These are phyloP conservation scores for Mycena vulgaris DNA, from an alignment of 768 basidiomycete species.

Conservation along the genomic window DNA sequence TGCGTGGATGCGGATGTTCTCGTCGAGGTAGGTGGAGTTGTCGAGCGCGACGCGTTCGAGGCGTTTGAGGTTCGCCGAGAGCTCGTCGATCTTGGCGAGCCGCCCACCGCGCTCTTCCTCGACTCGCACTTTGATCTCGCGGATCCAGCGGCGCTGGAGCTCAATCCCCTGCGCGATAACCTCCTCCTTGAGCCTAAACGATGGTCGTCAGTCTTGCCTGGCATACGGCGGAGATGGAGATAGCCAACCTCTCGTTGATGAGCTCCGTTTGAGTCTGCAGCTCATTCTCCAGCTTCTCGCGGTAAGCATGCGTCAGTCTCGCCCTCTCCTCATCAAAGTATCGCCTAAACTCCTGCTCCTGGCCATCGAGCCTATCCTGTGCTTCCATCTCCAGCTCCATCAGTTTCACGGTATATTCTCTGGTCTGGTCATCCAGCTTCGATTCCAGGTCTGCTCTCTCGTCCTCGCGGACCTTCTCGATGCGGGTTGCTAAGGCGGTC, in stretches of 20 bases:
- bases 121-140: conserved; percentile 95
- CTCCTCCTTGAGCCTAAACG: conserved; percentile 87
- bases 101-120: conserved; percentile 97
- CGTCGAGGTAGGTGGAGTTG: conserved; percentile 92
- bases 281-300: conserved; percentile 89
- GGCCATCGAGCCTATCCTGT: conserved; percentile 86
- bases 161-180: conserved; percentile 98
- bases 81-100: conserved; percentile 93
- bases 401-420: conserved; percentile 86
- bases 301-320: conserved; percentile 82
- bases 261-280: conserved; percentile 90
- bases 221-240: conserved; percentile 3
- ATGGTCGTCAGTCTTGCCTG: conserved; percentile 18
- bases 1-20: conserved; percentile 92
- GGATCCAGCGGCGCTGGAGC: conserved; percentile 96
- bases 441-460: conserved; percentile 77
- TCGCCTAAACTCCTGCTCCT: conserved; percentile 89
- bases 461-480: conserved; percentile 85
- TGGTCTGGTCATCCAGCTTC: conserved; percentile 85
- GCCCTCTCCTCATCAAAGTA: conserved; percentile 85
- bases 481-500: conserved; percentile 79
- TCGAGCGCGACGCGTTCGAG: conserved; percentile 93
- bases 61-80: conserved; percentile 90
- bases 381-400: conserved; percentile 89
- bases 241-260: conserved; percentile 89